phyloP scores from a whole-genome alignment of 2,329 filamentous ascomycete species.

The Paraphaeosphaeria minitans region DNA sequence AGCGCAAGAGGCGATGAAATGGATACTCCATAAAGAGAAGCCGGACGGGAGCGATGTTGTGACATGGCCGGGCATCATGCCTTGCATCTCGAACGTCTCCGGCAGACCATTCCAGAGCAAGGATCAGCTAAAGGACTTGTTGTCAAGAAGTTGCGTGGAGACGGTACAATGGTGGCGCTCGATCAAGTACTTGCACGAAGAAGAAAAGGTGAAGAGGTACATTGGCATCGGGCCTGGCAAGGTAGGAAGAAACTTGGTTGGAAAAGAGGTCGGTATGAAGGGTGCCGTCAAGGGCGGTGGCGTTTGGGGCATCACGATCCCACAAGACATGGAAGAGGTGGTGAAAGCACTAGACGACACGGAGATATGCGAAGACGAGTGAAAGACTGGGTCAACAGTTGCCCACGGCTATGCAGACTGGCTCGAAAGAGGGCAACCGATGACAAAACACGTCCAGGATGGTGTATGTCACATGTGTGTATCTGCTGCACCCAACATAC shows the following conservation, averaged over 20 bases:
- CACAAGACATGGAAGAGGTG: slow-evolving; percentile 55
- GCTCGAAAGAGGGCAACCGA: background rate
- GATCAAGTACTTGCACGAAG: slow-evolving; percentile 85
- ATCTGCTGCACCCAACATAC: background rate
- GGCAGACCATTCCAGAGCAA: slow-evolving; percentile 76
- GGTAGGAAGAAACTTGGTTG: slow-evolving; percentile 89
- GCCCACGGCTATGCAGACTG: background rate
- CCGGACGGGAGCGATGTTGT: slow-evolving; percentile 67
- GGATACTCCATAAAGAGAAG: slow-evolving; percentile 65
- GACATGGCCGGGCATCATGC: slow-evolving; percentile 74
- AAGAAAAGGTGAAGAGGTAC: slow-evolving; percentile 81
- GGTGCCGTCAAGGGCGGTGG: slow-evolving; percentile 85
- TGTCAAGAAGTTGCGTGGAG: slow-evolving; percentile 84
- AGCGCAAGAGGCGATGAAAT: slow-evolving; percentile 74
- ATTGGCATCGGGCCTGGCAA: slow-evolving; percentile 93
- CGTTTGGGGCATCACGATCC: slow-evolving; percentile 89
- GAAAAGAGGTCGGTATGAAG: slow-evolving; percentile 91
- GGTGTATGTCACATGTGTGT: background rate
- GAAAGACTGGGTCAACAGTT: slow-evolving; percentile 7
- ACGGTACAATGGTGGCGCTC: slow-evolving; percentile 95
- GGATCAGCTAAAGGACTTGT: slow-evolving; percentile 75
- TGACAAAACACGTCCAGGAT: background rate
- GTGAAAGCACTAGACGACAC: slow-evolving; percentile 54
- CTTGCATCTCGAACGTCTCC: slow-evolving; percentile 85
- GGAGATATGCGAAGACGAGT: slow-evolving; percentile 48